Percentiles rank a stretch among this genome's conserved stretches.
These are phyloP conservation scores for Trametes punicea DNA, from an alignment of 768 basidiomycete genomes.

Conservation along the genomic window DNA sequence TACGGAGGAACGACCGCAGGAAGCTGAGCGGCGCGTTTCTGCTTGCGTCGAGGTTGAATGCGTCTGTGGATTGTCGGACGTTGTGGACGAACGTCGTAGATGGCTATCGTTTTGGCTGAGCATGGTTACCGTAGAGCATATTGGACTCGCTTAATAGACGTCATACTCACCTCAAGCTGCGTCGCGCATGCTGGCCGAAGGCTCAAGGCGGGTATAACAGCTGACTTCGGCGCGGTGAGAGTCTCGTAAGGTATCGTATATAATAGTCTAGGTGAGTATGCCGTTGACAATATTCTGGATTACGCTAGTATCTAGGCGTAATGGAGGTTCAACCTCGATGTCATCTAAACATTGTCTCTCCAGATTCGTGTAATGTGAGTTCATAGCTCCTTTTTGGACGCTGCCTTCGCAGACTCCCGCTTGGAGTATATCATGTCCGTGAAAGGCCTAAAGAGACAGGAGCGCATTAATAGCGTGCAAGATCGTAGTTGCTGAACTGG, in stretches of 20 bases:
- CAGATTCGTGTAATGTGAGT: not conserved
- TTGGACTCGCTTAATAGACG: not conserved
- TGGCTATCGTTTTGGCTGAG: slow-evolving; percentile 32
- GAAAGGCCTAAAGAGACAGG: slow-evolving; percentile 51
- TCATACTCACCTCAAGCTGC: not conserved
- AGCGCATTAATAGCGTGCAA: not conserved
- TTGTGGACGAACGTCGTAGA: slow-evolving; percentile 73
- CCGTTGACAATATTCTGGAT: slow-evolving; percentile 20
- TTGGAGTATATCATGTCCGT: slow-evolving; percentile 79
- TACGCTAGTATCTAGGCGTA: slow-evolving; percentile 14
- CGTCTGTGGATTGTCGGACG: slow-evolving; percentile 64
- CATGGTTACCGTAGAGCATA: not conserved
- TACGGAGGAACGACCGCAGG: slow-evolving; percentile 34
- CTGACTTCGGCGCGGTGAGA: not conserved
- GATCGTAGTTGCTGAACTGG: not conserved
- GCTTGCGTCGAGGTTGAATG: slow-evolving; percentile 70
- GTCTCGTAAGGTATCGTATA: not conserved
- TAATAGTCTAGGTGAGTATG: slow-evolving; percentile 4
- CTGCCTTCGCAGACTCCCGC: slow-evolving; percentile 36
- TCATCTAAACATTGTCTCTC: not conserved
- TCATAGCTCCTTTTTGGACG: slow-evolving; percentile 32
- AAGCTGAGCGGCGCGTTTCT: slow-evolving; percentile 84
- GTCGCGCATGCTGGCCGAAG: not conserved
- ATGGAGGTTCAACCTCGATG: slow-evolving; percentile 18
- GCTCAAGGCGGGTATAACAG: not conserved